These are phyloP conservation scores for Pichia deserticola DNA, from an alignment of 805 yeast genomes.

Conservation along the genomic window DNA sequence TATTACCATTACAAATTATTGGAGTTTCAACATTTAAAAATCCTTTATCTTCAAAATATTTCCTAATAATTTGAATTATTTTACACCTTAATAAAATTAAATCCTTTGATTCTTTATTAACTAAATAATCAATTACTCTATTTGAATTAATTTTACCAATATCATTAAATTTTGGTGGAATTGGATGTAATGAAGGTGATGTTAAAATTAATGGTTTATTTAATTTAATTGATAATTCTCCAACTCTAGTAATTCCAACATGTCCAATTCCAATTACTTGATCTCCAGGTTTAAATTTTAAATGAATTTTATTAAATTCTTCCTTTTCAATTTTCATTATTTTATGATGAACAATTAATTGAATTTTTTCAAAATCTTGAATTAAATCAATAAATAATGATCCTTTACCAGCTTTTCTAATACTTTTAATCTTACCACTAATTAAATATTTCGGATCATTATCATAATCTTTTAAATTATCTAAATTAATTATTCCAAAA, in stretches of 20 bases:
- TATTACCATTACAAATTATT: conserved; percentile 51
- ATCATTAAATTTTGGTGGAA: conserved; percentile 60
- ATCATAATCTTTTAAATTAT: conserved; percentile 17
- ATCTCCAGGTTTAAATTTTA: conserved; percentile 62
- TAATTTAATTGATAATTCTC: conserved; percentile 69
- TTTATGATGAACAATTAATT: conserved; percentile 52
- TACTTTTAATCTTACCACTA: conserved; percentile 52
- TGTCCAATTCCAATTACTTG: conserved; percentile 55
- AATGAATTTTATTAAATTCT: conserved; percentile 34
- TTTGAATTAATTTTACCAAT: conserved; percentile 52
- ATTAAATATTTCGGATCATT: conserved; percentile 21
- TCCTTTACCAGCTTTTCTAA: conserved; percentile 62
- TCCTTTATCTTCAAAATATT: conserved; percentile 43
- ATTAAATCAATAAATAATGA: conserved; percentile 60
- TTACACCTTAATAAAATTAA: conserved; percentile 44
- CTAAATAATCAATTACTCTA: conserved; percentile 67
- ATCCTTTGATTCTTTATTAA: conserved; percentile 44
- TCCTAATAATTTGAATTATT: conserved; percentile 49
- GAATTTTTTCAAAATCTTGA: conserved; percentile 55
- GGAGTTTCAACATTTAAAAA: conserved; percentile 91
- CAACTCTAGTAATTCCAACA: conserved; percentile 70
- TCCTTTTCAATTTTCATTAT: conserved; percentile 35
- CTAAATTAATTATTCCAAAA: conserved; percentile 16
- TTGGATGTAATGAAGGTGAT: conserved; percentile 61
- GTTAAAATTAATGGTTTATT: conserved; percentile 42